phyloP scores from a whole-genome alignment of 306 rosid genomes.

The Lithocarpus polystachyus region DNA sequence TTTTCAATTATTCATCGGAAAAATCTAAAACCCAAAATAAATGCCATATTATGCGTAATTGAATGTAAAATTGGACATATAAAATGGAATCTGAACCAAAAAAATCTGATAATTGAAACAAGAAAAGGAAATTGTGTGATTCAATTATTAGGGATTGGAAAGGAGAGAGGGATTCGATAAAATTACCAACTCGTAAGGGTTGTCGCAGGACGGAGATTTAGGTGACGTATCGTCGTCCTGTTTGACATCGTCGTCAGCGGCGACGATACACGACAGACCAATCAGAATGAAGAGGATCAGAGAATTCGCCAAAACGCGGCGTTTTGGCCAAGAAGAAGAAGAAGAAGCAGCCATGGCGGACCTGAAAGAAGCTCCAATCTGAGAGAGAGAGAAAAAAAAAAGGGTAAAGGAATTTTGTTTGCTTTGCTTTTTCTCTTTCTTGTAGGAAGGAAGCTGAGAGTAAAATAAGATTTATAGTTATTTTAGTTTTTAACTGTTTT shows the following conservation, averaged over 20 bases:
- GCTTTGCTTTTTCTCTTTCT: background rate
- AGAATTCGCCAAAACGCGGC: background rate
- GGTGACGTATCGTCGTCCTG: conserved; percentile 41
- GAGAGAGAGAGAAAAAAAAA: background rate
- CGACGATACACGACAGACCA: conserved; percentile 15
- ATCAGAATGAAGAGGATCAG: conserved; percentile 33
- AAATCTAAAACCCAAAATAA: background rate
- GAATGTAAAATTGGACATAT: background rate
- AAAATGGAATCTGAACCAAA: background rate
- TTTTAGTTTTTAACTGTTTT: no score
- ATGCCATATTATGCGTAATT: no score
- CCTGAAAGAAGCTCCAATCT: conserved; percentile 7
- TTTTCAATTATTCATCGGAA: background rate
- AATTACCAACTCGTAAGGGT: conserved; percentile 70
- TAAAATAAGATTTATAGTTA: no score
- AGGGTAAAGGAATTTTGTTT: background rate
- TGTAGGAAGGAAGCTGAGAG: no score
- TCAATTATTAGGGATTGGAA: no score
- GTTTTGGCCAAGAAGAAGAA: conserved; percentile 8
- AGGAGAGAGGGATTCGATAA: background rate
- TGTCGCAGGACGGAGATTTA: conserved; percentile 54
- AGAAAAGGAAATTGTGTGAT: background rate
- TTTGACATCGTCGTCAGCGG: conserved; percentile 38
- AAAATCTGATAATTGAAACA: background rate
- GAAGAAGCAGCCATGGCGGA: conserved; percentile 31